Base-by-base conservation (phyloP, 306 rosid species). In the Casuarina cunninghamiana region DNA sequence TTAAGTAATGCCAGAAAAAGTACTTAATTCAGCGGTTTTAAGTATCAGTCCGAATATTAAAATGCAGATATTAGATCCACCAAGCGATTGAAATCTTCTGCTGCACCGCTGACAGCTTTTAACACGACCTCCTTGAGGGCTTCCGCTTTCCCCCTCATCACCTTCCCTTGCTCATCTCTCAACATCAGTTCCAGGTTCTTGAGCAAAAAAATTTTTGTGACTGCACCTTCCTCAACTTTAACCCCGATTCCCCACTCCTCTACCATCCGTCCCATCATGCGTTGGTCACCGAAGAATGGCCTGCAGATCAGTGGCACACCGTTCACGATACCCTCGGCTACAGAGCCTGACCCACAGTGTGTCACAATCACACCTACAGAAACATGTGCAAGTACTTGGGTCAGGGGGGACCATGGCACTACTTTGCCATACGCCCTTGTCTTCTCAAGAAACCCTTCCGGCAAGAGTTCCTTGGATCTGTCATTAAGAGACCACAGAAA, bases 301-400 rank as follows among this genome's bases (percentile, higher is more conserved):
- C 89, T 74, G 50, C 83, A 76, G 2, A 88, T 80, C 88, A 89
- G 83, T 2, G 93, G 91, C 19, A 89, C 91, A 10, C 83, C 88
- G 50, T 69, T 77, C 3, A 77, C 80, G 10, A 90, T 57, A 43
- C 89, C 72, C 76, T 90, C 92, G 48, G 11, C 70, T 4, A 86
- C 87, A 0, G 92, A 86, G 26, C 26, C 26, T 21, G 26, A 21
- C 26, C 26, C 26, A 21, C 26, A 21, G 26, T 21, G 26, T 21
- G 26, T 21, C 26, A 21, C 26, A 21, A 21, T 0, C 26, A 21
- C 26, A 21, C 26, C 26, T 21, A 21, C 26, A 21, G 26, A 21
- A 21, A 21, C 26, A 21, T 21, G 26, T 21, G 26, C 26, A 21
- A 21, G 80, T 86, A 88, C 80, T 61, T 82, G 82, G 16, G 45